A percentile compares a stretch with the other conserved stretches of the same genome.
phyloP scores from a whole-genome alignment of 208 protist species.

The Angomonas desouzai region DNA sequence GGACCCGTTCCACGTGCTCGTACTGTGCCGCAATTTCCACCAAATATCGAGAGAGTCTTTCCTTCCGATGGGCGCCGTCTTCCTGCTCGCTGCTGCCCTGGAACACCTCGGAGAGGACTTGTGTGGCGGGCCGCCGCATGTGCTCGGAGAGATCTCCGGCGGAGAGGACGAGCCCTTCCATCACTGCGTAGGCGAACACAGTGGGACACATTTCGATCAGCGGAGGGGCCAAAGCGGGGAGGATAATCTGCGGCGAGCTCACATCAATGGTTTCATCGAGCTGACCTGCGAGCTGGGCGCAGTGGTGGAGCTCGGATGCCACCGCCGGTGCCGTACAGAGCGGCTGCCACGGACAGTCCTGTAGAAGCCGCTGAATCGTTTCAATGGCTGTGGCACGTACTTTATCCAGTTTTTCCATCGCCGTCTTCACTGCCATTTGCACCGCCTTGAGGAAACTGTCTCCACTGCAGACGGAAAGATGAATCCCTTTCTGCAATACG shows the following conservation, averaged over 20 bases:
- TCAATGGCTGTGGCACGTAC: constrained; percentile 61
- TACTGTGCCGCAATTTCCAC: constrained; percentile 43
- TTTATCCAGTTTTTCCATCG: constrained; percentile 92
- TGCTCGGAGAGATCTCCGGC: constrained; percentile 85
- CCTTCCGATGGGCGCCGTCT: constrained; percentile 5
- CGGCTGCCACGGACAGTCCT: constrained; percentile 2
- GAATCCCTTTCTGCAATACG: constrained; percentile 44
- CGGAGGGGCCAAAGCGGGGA: constrained; percentile 33
- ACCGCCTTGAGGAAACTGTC: constrained; percentile 41
- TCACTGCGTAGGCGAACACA: constrained; percentile 42
- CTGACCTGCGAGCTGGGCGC: no score
- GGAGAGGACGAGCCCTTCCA: constrained; percentile 81
- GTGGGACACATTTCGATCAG: constrained; percentile 39
- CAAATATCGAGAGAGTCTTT: constrained; percentile 48
- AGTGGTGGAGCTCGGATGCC: neutral
- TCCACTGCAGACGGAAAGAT: constrained; percentile 14
- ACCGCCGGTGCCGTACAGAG: neutral
- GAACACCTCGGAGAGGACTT: constrained; percentile 58
- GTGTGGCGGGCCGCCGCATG: constrained; percentile 53
- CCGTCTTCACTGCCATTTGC: constrained; percentile 38
- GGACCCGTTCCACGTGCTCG: constrained; percentile 67
- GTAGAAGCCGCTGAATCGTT: constrained; percentile 24
- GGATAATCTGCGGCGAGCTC: constrained; percentile 36
- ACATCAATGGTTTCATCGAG: no score
- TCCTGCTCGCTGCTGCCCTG: neutral